Conservation (phyloP, 140 eudicot species). For the Stevia rebaudiana region DNA sequence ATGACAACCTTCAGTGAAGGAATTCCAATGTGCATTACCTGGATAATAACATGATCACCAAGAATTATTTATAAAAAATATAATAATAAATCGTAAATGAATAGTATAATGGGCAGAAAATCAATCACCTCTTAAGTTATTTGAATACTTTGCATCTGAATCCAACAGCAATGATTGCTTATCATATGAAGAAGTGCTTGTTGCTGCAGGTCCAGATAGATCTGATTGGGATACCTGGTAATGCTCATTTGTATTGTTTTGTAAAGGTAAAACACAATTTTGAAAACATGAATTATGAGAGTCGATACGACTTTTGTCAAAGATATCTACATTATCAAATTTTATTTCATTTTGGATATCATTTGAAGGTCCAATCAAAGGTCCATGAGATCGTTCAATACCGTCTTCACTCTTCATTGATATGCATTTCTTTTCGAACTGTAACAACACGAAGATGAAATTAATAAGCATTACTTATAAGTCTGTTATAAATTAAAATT, state of each 20-base stretch:
- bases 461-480: background rate
- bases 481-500: background rate
- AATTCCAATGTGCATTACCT: slow-evolving; percentile 31
- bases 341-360: slow-evolving; percentile 86
- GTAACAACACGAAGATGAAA: slow-evolving; percentile 30
- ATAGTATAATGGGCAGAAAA: background rate
- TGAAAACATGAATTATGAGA: slow-evolving; percentile 34
- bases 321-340: slow-evolving; percentile 51
- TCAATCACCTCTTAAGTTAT: slow-evolving; percentile 37
- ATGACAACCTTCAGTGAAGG: slow-evolving; percentile 21
- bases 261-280: slow-evolving; percentile 93
- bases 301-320: slow-evolving; percentile 41
- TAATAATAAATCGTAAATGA: background rate
- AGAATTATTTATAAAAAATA: background rate
- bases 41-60: slow-evolving; percentile 12
- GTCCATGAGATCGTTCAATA: slow-evolving; percentile 38
- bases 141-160: slow-evolving; percentile 19
- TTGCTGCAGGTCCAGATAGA: slow-evolving; percentile 26
- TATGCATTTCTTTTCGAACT: slow-evolving; percentile 82
- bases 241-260: slow-evolving; percentile 79
- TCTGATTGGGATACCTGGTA: slow-evolving; percentile 60
- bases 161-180: slow-evolving; percentile 26
- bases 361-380: slow-evolving; percentile 47
- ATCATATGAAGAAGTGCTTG: slow-evolving; percentile 32
- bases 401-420: slow-evolving; percentile 46